Base-by-base conservation (phyloP, 345 rosid species). In the Pistacia vera region DNA sequence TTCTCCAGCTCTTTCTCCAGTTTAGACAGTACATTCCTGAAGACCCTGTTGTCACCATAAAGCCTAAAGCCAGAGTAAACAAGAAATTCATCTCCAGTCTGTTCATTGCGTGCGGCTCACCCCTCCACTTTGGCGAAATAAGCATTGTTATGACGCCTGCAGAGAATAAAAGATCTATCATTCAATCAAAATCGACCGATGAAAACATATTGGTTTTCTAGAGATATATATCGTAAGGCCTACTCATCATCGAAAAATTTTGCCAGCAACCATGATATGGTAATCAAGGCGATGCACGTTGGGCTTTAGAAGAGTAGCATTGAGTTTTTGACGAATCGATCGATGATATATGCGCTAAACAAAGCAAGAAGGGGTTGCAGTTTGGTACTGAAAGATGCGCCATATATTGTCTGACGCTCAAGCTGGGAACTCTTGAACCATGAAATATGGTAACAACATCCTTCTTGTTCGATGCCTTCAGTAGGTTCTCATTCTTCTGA, bases 111-210 rank as follows among this genome's bases (percentile, higher is more conserved):
- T 62, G 68, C 82, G 0, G 85, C 87, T 79, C 14, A 85, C 80
- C 18, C 92, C 92, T 80, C 88, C n/a, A 86, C 72, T 69, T 74
- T 86, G 2, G 88, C 92, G 71, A 75, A 84, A 69, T 85, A 80
- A 6, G 82, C 80, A 61, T 85, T 88, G 82, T 83, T 83, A 2
- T 67, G 46, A 25, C 85, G 75, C 75, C 90, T 86, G 83, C 81
- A 63, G 35, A n/a, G n/a, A 17, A 41, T 71, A 14, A 3, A 41
- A 25, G 5, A 48, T 8, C 7, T 11, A 11, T 11, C 10, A 5
- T 52, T n/a, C 2, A 52, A 69, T 8, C 61, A 54, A 33, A 68
- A 36, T 33, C 25, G 8, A 6, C 7, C 4, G 41, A 38, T 38
- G 41, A 38, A 41, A 5, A 41, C 46, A 41, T 5, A 41, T 41